phyloP scores from a whole-genome alignment of 352 stramenopile genomes.

The Phytophthora cactorum region DNA sequence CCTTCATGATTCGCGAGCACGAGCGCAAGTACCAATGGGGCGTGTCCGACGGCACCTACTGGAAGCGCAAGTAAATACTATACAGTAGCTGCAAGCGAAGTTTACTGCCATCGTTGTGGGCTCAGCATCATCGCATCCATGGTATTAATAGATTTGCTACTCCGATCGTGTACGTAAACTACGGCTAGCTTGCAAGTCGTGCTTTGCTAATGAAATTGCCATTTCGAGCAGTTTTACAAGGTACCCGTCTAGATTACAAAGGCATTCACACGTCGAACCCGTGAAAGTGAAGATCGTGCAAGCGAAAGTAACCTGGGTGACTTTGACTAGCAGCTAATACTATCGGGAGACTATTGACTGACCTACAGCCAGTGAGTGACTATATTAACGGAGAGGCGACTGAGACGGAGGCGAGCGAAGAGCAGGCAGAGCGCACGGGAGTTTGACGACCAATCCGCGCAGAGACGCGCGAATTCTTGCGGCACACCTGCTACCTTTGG shows the following conservation, averaged over 20 bases:
- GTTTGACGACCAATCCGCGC: slow-evolving; percentile 29
- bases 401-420: slow-evolving; percentile 28
- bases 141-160: background rate
- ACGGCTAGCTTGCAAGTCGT: background rate
- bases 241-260: slow-evolving; percentile 41
- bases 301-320: slow-evolving; percentile 28
- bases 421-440: slow-evolving; percentile 15
- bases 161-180: no score
- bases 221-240: slow-evolving; percentile 16
- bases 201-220: background rate
- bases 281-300: slow-evolving; percentile 18
- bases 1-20: slow-evolving; percentile 94
- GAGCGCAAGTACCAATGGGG: slow-evolving; percentile 93
- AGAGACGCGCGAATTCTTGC: slow-evolving; percentile 14
- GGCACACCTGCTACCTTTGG: slow-evolving; percentile 42
- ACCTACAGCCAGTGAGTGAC: slow-evolving; percentile 34
- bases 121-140: background rate
- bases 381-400: slow-evolving; percentile 50
- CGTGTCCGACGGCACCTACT: slow-evolving; percentile 89
- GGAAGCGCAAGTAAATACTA: slow-evolving; percentile 67
- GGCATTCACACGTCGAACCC: slow-evolving; percentile 12
- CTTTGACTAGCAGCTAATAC: slow-evolving; percentile 44
- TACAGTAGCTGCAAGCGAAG: no score
- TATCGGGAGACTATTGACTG: slow-evolving; percentile 42
- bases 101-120: no score